phyloP scores from a whole-genome alignment of 495 filamentous ascomycete genomes.

The Aspergillus nidulans region DNA sequence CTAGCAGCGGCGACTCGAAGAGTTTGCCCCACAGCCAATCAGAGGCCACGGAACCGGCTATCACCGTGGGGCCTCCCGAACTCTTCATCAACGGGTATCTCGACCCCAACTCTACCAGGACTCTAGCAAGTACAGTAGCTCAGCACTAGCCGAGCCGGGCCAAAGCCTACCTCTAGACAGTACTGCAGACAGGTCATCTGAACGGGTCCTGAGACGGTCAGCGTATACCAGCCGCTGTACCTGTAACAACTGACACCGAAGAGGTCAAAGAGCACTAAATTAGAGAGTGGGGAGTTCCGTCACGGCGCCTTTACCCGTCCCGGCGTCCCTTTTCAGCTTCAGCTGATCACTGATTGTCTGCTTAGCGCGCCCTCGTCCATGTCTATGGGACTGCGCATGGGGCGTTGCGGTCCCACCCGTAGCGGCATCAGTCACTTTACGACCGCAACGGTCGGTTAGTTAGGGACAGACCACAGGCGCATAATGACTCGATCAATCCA shows the following conservation, averaged over 20 bases:
- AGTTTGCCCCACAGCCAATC: not conserved
- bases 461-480: no score
- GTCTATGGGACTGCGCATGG: conserved; percentile 39
- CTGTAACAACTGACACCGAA: not conserved
- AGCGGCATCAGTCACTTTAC: no score
- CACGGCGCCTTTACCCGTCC: conserved; percentile 30
- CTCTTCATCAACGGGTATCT: not conserved
- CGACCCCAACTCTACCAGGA: not conserved
- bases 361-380: conserved; percentile 32
- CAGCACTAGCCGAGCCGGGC: conserved; percentile 1
- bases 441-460: no score
- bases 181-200: conserved; percentile 9
- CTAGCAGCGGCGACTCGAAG: not conserved
- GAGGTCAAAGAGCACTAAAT: not conserved
- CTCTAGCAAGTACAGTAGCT: no score
- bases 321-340: conserved; percentile 20
- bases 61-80: not conserved
- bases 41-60: not conserved
- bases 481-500: no score
- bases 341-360: conserved; percentile 12
- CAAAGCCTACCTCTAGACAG: conserved; percentile 15
- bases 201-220: not conserved
- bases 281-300: conserved; percentile 22
- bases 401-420: conserved; percentile 18
- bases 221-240: not conserved